phyloP scores from a whole-genome alignment of 768 basidiomycete genomes.

The Pluteus cervinus region DNA sequence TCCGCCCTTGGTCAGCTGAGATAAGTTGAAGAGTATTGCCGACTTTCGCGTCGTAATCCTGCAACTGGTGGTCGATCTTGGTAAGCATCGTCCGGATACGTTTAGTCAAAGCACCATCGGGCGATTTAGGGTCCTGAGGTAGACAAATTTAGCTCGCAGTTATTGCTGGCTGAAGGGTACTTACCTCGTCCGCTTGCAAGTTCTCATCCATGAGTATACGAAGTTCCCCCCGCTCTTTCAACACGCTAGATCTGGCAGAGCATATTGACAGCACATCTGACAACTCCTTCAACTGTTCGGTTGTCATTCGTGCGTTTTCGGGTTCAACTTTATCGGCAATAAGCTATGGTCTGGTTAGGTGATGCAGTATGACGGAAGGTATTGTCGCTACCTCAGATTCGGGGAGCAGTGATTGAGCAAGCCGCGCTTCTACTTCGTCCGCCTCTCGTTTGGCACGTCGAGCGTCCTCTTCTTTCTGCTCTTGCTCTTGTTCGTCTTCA shows the following conservation, averaged over 20 bases:
- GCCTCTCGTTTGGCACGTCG: slow-evolving; percentile 79
- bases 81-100: slow-evolving; percentile 93
- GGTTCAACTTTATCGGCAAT: slow-evolving; percentile 52
- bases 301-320: slow-evolving; percentile 91
- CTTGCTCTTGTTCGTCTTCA: slow-evolving; percentile 98
- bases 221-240: slow-evolving; percentile 94
- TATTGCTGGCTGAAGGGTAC: slow-evolving; percentile 8
- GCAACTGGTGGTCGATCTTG: slow-evolving; percentile 89
- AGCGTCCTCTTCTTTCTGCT: slow-evolving; percentile 91
- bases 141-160: slow-evolving; percentile 4
- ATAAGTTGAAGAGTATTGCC: slow-evolving; percentile 83
- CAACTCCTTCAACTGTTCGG: slow-evolving; percentile 92
- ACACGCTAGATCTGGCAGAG: slow-evolving; percentile 89
- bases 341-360: slow-evolving; percentile 34
- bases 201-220: slow-evolving; percentile 92
- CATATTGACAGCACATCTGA: slow-evolving; percentile 86
- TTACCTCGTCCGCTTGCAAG: slow-evolving; percentile 78
- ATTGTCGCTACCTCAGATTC: slow-evolving; percentile 70
- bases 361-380: not conserved
- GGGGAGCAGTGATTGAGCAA: slow-evolving; percentile 79
- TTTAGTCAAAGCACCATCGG: slow-evolving; percentile 84
- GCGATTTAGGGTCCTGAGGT: slow-evolving; percentile 70
- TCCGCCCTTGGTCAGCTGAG: slow-evolving; percentile 82
- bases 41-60: slow-evolving; percentile 87
- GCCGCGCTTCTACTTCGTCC: slow-evolving; percentile 70